phyloP scores from a whole-genome alignment of 2,329 filamentous ascomycete genomes.

The Lasiodiplodia sp. region DNA sequence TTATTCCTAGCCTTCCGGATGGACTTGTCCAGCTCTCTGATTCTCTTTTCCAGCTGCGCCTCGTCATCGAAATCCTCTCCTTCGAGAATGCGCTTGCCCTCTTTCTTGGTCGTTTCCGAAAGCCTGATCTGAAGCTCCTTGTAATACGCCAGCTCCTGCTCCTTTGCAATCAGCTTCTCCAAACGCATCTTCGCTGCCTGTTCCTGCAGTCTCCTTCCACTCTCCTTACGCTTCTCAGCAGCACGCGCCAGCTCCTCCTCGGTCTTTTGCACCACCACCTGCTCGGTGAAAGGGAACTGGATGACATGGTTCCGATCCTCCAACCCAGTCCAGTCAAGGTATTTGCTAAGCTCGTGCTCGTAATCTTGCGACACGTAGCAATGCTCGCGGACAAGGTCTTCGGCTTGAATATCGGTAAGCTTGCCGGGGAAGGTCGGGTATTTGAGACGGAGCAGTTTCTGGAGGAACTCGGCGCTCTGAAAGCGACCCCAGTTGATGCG shows the following conservation, averaged over 20 bases:
- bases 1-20: slow-evolving; percentile 92
- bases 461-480: slow-evolving; percentile 87
- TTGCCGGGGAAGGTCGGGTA: slow-evolving; percentile 90
- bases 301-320: slow-evolving; percentile 89
- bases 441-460: slow-evolving; percentile 88
- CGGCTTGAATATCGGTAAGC: slow-evolving; percentile 83
- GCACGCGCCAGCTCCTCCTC: slow-evolving; percentile 91
- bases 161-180: slow-evolving; percentile 93
- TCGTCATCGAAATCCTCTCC: slow-evolving; percentile 94
- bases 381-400: slow-evolving; percentile 85
- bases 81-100: slow-evolving; percentile 83
- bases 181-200: slow-evolving; percentile 97
- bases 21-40: slow-evolving; percentile 88
- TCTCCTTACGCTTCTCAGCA: slow-evolving; percentile 94
- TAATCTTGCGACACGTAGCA: slow-evolving; percentile 90
- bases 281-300: slow-evolving; percentile 93
- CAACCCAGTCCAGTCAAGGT: slow-evolving; percentile 88
- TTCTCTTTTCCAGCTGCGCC: slow-evolving; percentile 78
- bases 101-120: slow-evolving; percentile 81
- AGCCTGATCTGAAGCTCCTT: slow-evolving; percentile 79
- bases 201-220: slow-evolving; percentile 87
- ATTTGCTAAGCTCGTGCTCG: slow-evolving; percentile 75
- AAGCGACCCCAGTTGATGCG: slow-evolving; percentile 94
- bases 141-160: slow-evolving; percentile 94
- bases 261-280: slow-evolving; percentile 87